phyloP scores from a whole-genome alignment of 345 rosid species.

The Boechera divaricarpa region DNA sequence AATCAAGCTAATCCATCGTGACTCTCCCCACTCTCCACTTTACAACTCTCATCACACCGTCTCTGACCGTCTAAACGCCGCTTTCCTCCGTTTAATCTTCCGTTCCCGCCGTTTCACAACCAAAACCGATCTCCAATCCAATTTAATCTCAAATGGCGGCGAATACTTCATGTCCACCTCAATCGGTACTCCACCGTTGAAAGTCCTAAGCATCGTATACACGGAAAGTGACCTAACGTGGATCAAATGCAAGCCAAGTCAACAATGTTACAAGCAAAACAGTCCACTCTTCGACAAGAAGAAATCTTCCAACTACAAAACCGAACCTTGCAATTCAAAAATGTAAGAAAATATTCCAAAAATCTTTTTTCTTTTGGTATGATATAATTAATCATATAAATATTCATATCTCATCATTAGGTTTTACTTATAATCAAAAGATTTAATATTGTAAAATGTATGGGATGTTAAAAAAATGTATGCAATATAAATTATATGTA shows the following conservation, averaged over 20 bases:
- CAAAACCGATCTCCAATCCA: conserved; percentile 38
- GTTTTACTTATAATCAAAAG: too few species aligned
- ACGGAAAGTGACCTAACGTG: conserved; percentile 44
- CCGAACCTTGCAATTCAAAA: conserved; percentile 29
- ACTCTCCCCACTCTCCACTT: conserved; percentile 44
- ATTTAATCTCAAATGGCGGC: conserved; percentile 23
- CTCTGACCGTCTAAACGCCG: conserved; percentile 40
- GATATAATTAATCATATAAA: too few species aligned
- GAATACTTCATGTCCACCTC: conserved; percentile 46
- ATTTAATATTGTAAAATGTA: too few species aligned
- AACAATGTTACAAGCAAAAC: conserved; percentile 42
- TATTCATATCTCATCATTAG: too few species aligned
- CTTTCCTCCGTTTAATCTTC: conserved; percentile 42
- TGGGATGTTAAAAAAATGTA: too few species aligned
- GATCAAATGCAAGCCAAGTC: conserved; percentile 45
- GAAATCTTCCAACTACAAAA: conserved; percentile 42
- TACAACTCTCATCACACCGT: conserved; percentile 38
- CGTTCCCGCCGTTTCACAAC: conserved; percentile 40
- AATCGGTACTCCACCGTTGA: conserved; percentile 46
- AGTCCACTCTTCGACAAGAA: conserved; percentile 36
- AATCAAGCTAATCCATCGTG: conserved; percentile 47
- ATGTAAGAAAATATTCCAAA: too few species aligned
- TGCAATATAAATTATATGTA: too few species aligned
- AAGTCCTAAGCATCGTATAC: conserved; percentile 38
- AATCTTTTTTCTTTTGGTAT: too few species aligned